Conservation (phyloP, 163 green algal species). For the Chlamydomonas reinhardtii region DNA sequence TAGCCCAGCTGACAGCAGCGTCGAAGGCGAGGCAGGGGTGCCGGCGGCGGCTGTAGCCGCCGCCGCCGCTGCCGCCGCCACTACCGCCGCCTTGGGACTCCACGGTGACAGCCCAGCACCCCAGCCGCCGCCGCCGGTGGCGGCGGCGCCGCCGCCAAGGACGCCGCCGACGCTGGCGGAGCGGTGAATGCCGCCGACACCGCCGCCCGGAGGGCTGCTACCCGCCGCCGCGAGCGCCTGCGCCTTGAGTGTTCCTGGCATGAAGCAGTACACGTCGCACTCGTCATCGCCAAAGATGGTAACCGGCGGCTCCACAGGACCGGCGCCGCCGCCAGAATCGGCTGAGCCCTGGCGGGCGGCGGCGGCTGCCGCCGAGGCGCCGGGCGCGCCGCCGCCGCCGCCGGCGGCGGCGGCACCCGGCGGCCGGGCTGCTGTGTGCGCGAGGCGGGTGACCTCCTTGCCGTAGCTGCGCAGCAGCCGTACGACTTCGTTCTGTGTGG, state of each 20-base stretch:
- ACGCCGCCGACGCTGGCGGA: neutral
- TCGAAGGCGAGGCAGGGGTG: no score
- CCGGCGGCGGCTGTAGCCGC: no score
- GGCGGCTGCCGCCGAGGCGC: no score
- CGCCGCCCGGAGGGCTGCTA: neutral
- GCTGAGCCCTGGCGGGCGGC: no score
- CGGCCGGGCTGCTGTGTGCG: slow-evolving; percentile 2
- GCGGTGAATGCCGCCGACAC: neutral
- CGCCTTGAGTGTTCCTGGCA: neutral
- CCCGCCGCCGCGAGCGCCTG: neutral
- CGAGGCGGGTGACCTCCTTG: slow-evolving; percentile 37
- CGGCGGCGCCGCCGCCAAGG: neutral
- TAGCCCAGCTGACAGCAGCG: no score
- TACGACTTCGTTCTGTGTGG: slow-evolving; percentile 43
- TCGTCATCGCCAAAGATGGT: slow-evolving; percentile 47
- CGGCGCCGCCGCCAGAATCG: neutral
- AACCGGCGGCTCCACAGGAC: slow-evolving; percentile 25
- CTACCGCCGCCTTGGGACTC: no score
- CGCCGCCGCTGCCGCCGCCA: no score
- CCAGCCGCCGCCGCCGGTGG: no score
- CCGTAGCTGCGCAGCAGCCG: slow-evolving; percentile 42
- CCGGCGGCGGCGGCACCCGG: no score
- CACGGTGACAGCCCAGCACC: neutral
- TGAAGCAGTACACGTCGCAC: slow-evolving; percentile 33
- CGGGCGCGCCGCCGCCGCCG: no score